Percentiles rank a stretch among this genome's conserved stretches.
Conservation (phyloP, 2,329 filamentous ascomycete species). For the Coniella vitis region DNA sequence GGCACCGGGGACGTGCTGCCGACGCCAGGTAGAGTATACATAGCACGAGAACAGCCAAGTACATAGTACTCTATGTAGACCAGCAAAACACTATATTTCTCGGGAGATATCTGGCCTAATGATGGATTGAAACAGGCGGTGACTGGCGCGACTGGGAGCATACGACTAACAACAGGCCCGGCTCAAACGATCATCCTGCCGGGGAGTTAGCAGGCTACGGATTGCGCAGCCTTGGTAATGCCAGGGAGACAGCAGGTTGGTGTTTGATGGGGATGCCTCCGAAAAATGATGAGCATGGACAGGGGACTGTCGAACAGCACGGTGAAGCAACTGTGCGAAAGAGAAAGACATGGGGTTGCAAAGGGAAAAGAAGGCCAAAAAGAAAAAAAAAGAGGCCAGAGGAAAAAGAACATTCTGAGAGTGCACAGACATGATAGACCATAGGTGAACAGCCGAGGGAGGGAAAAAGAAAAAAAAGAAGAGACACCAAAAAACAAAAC, state of each 20-base stretch:
- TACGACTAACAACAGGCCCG: conserved; percentile 8
- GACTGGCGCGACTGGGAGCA: conserved; percentile 17
- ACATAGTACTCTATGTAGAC: conserved; percentile 2
- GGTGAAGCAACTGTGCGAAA: conserved; percentile 13
- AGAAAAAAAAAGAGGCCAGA: not conserved
- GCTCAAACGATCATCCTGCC: conserved; percentile 16
- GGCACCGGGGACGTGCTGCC: too few relatives aligned
- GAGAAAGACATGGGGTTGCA: conserved; percentile 3
- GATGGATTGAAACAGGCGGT: conserved; percentile 17
- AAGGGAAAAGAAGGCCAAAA: conserved; percentile 2
- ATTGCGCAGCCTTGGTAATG: conserved; percentile 13
- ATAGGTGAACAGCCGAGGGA: too few relatives aligned
- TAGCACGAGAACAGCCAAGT: too few relatives aligned
- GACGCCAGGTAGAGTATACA: too few relatives aligned
- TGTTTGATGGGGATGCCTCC: conserved; percentile 16
- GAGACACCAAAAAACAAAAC: conserved; percentile 1
- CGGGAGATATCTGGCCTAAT: conserved; percentile 14
- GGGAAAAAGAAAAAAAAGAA: not conserved
- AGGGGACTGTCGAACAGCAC: conserved; percentile 12
- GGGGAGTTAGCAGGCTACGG: conserved; percentile 15
- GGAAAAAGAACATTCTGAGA: too few relatives aligned
- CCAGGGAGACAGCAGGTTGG: conserved; percentile 16
- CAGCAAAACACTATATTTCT: conserved; percentile 16
- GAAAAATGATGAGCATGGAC: conserved; percentile 15
- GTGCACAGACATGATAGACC: too few relatives aligned